These are phyloP conservation scores for Microstroma glucosiphilum DNA, from an alignment of 1,284 basidiomycete species.

Conservation along the genomic window DNA sequence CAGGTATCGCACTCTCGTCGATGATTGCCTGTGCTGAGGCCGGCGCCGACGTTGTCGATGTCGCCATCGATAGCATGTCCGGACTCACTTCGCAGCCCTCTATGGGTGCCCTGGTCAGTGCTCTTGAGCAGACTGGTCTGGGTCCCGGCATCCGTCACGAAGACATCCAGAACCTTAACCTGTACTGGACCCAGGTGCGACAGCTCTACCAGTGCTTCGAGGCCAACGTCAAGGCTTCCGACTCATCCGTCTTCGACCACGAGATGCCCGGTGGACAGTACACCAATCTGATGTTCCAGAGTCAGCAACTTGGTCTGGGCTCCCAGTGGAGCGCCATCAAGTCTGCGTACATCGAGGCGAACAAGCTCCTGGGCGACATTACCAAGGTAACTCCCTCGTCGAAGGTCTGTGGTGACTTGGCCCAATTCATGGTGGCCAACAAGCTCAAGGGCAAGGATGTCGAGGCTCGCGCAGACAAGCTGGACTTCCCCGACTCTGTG, in stretches of 20 bases:
- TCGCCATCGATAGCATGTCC: conserved; percentile 93
- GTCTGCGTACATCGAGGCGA: conserved; percentile 76
- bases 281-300: conserved; percentile 75
- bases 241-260: conserved; percentile 86
- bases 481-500: conserved; percentile 84
- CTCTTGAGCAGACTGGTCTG: conserved; percentile 87
- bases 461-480: conserved; percentile 71
- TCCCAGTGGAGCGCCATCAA: conserved; percentile 99
- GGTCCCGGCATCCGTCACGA: conserved; percentile 96
- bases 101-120: conserved; percentile 91
- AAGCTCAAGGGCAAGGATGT: conserved; percentile 80
- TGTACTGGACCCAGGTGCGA: conserved; percentile 97
- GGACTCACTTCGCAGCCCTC: conserved; percentile 96
- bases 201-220: conserved; percentile 95
- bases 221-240: conserved; percentile 89
- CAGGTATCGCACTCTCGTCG: conserved; percentile 90
- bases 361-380: conserved; percentile 81
- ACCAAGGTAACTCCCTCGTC: conserved; percentile 99
- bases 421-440: conserved; percentile 93
- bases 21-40: conserved; percentile 94
- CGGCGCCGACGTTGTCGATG: conserved; percentile 95
- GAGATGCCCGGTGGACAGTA: conserved; percentile 92
- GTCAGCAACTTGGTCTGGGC: conserved; percentile 89
- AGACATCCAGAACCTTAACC: conserved; percentile 93
- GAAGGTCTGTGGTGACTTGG: conserved; percentile 98